phyloP scores from a whole-genome alignment of 2,329 filamentous ascomycete species.

The Colletotrichum tropicicola region DNA sequence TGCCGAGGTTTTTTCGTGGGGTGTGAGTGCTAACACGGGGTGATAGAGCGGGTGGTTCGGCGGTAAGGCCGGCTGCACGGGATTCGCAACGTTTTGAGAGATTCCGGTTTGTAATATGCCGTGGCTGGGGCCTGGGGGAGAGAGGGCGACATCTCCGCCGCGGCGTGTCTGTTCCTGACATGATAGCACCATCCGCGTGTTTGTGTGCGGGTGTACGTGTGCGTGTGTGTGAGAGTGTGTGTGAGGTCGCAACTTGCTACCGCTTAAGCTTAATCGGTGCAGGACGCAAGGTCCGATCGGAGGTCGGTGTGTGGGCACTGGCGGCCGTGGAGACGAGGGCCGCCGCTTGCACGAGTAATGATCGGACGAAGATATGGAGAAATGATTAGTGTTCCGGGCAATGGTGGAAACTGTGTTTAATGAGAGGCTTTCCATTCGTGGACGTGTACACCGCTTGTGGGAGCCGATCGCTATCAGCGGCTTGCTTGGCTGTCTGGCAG shows the following conservation, averaged over 20 bases:
- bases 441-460: constrained; percentile 12
- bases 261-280: constrained; percentile 24
- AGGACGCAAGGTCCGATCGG: constrained; percentile 26
- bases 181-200: too few relatives aligned
- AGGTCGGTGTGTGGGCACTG: constrained; percentile 17
- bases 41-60: constrained; percentile 23
- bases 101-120: not conserved
- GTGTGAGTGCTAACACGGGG: not conserved
- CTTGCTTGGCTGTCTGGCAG: constrained; percentile 3
- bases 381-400: not conserved
- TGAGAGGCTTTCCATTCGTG: not conserved
- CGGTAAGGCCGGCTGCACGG: constrained; percentile 21
- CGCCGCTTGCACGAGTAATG: constrained; percentile 25
- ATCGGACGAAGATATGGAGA: not conserved
- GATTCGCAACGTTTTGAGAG: not conserved
- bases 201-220: too few relatives aligned
- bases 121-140: not conserved
- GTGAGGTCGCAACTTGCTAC: constrained; percentile 3
- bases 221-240: not conserved
- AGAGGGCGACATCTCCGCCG: not conserved
- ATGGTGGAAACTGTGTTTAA: constrained; percentile 15
- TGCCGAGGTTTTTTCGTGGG: not conserved
- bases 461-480: constrained; percentile 16
- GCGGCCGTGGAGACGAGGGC: not conserved
- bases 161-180: too few relatives aligned